A percentile compares a stretch with the other conserved stretches of the same genome.
These are phyloP conservation scores for Fusarium anthophilum DNA, from an alignment of 2,329 filamentous ascomycete species.

Conservation along the genomic window DNA sequence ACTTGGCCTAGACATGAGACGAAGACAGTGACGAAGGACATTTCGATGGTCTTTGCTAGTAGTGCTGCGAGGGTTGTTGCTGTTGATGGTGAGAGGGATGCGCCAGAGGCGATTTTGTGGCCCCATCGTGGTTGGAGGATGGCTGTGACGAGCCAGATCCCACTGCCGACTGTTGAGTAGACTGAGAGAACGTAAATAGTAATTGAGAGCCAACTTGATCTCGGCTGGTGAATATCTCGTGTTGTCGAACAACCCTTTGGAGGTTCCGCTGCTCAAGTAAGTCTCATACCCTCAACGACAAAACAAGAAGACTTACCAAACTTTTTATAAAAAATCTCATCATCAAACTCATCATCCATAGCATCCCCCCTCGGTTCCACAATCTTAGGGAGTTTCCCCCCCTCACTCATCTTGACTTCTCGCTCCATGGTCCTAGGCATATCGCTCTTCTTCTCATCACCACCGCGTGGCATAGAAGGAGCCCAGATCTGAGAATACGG, in stretches of 20 bases:
- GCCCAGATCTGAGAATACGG: slow-evolving; percentile 37
- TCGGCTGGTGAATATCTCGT: slow-evolving; percentile 44
- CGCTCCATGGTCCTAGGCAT: slow-evolving; percentile 6
- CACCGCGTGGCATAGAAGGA: slow-evolving; percentile 30
- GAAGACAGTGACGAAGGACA: slow-evolving; percentile 81
- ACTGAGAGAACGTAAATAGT: slow-evolving; percentile 61
- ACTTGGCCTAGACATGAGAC: slow-evolving; percentile 80
- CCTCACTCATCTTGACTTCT: slow-evolving; percentile 2
- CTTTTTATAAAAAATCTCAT: slow-evolving; percentile 46
- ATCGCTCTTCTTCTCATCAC: slow-evolving; percentile 3
- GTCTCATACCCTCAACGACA: neutral
- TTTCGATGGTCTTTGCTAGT: slow-evolving; percentile 79
- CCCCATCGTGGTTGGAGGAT: slow-evolving; percentile 71
- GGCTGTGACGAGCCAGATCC: slow-evolving; percentile 71
- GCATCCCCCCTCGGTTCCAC: slow-evolving; percentile 24
- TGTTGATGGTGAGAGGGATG: slow-evolving; percentile 66
- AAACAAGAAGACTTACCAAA: slow-evolving; percentile 39
- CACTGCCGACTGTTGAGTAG: slow-evolving; percentile 72
- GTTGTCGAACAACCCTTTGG: slow-evolving; percentile 48
- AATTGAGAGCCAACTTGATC: slow-evolving; percentile 59
- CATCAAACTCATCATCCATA: slow-evolving; percentile 40
- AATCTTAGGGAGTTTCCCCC: slow-evolving; percentile 4
- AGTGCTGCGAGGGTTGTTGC: slow-evolving; percentile 75
- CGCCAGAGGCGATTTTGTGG: slow-evolving; percentile 61
- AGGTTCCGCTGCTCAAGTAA: slow-evolving; percentile 36